Evolutionary conservation across 208 protist species (phyloP).

Genomic region (Tritrichomonas musculus): DNA sequence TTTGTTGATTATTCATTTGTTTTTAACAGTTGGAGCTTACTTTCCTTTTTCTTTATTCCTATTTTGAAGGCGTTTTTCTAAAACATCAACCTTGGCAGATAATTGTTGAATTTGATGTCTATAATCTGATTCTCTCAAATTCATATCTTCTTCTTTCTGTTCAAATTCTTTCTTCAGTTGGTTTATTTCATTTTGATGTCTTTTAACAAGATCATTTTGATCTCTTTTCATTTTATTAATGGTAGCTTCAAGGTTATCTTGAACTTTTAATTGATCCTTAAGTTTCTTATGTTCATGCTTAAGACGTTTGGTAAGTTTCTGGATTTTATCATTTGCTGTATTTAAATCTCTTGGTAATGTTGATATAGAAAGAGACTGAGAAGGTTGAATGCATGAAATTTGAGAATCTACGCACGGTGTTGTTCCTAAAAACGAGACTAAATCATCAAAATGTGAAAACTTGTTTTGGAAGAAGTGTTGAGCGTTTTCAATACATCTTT

Average conservation of each 20-base stretch:
- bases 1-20: neutral
- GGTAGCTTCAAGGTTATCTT: neutral
- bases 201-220: neutral
- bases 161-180: neutral
- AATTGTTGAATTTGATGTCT: neutral
- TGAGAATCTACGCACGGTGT: neutral
- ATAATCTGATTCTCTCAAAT: neutral
- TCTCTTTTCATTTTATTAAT: neutral
- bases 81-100: neutral
- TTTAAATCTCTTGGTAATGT: no score
- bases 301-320: neutral
- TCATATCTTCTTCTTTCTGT: neutral
- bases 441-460: neutral
- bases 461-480: neutral
- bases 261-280: neutral
- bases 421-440: neutral
- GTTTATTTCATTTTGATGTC: neutral
- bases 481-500: neutral
- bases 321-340: neutral
- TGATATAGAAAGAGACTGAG: no score
- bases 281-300: neutral
- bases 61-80: neutral
- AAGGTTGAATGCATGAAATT: no score
- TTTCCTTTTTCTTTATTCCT: neutral
- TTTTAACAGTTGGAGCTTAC: neutral